Conservation (phyloP, 2,329 filamentous ascomycete genomes). For the Cytospora piceae region DNA sequence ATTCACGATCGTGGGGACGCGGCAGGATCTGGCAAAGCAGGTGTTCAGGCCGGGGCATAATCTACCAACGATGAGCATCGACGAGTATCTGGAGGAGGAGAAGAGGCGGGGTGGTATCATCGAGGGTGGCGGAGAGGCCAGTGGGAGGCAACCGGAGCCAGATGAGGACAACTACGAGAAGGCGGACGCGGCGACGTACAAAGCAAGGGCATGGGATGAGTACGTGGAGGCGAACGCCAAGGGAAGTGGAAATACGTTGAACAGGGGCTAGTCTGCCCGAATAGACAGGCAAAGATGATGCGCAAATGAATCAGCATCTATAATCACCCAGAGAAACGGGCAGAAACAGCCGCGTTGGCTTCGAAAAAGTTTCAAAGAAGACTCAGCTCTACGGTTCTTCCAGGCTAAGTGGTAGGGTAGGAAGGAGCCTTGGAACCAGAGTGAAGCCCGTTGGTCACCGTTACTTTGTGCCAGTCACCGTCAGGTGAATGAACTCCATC, state of each 20-base stretch:
- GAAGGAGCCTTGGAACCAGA: not conserved
- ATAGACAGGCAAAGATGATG: not conserved
- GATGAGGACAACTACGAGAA: conserved; percentile 92
- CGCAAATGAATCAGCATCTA: not conserved
- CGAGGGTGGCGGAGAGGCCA: conserved; percentile 83
- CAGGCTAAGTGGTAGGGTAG: not conserved
- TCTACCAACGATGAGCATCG: conserved; percentile 95
- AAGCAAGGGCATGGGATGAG: conserved; percentile 94
- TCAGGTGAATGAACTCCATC: conserved; percentile 9
- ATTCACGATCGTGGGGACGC: conserved; percentile 81
- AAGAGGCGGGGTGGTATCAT: conserved; percentile 82
- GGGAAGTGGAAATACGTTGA: conserved; percentile 81
- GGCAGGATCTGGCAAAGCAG: conserved; percentile 74
- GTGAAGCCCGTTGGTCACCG: not conserved
- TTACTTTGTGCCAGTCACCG: not conserved
- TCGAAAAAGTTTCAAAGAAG: not conserved
- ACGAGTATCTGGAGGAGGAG: conserved; percentile 96
- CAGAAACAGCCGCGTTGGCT: not conserved
- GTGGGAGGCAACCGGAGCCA: conserved; percentile 67
- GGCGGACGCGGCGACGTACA: conserved; percentile 87
- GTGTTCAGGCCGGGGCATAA: conserved; percentile 93
- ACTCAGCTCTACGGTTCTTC: not conserved
- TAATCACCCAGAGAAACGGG: conserved; percentile 2
- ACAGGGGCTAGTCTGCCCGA: conserved; percentile 60
- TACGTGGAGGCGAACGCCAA: conserved; percentile 88